Evolutionary conservation across 176 grass and related monocot genomes (phyloP).

Genomic region (Lolium rigidum): DNA sequence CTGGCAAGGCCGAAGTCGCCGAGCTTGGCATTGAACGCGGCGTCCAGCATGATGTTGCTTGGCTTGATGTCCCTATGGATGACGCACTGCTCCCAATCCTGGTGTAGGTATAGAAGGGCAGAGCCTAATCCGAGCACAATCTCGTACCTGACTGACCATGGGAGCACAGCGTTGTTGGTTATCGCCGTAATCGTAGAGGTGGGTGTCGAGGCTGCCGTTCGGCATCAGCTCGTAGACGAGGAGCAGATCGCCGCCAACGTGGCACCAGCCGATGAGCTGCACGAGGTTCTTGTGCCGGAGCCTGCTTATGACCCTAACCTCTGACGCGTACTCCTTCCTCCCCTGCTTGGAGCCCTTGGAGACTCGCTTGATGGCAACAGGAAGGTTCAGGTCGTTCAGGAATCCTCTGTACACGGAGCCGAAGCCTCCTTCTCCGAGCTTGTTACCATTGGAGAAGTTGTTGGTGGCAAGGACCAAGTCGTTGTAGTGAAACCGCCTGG

Average conservation of each 20-base stretch:
- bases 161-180: not conserved
- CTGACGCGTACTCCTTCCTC: constrained; percentile 54
- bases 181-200: constrained; percentile 28
- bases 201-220: constrained; percentile 58
- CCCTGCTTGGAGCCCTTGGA: constrained; percentile 45
- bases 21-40: constrained; percentile 9
- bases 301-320: constrained; percentile 60
- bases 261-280: constrained; percentile 53
- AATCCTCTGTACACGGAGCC: not conserved
- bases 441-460: not conserved
- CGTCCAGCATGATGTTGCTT: constrained; percentile 50
- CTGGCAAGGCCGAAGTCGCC: constrained; percentile 37
- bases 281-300: constrained; percentile 56
- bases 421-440: constrained; percentile 19
- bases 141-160: constrained; percentile 35
- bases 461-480: not conserved
- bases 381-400: not conserved
- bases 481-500: not conserved
- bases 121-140: constrained; percentile 24
- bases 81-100: constrained; percentile 43
- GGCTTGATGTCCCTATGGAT: constrained; percentile 46
- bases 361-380: constrained; percentile 26
- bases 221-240: constrained; percentile 57
- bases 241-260: constrained; percentile 24
- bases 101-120: constrained; percentile 27